A percentile compares a stretch with the other conserved stretches of the same genome.
phyloP scores from a whole-genome alignment of 306 rosid genomes.

The Vachellia pachyceras region DNA sequence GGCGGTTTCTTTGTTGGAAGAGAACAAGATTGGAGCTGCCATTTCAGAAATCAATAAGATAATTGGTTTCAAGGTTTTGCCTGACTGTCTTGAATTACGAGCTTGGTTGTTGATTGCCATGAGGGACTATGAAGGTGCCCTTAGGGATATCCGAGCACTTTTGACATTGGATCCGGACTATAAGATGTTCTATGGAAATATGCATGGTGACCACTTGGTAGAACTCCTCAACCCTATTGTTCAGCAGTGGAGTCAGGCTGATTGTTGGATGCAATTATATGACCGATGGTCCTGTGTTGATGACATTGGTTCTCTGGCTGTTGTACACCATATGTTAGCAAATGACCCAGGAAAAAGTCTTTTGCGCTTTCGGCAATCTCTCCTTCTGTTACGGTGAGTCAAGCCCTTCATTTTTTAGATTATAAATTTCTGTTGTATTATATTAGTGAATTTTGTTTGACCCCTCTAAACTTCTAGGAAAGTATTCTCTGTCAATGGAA shows the following conservation, averaged over 20 bases:
- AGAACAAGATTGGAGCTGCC: constrained; percentile 63
- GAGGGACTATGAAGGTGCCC: constrained; percentile 79
- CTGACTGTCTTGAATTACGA: constrained; percentile 87
- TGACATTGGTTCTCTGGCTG: constrained; percentile 90
- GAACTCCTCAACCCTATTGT: constrained; percentile 72
- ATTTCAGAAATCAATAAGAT: constrained; percentile 77
- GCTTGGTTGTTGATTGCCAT: constrained; percentile 82
- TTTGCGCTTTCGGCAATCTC: constrained; percentile 84
- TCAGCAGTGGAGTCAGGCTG: constrained; percentile 80
- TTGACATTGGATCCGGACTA: constrained; percentile 83
- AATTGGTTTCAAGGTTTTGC: constrained; percentile 74
- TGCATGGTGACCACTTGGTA: constrained; percentile 72
- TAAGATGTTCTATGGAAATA: constrained; percentile 71
- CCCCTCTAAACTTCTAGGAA: not conserved
- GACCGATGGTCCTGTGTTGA: constrained; percentile 94
- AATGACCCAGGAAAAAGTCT: constrained; percentile 91
- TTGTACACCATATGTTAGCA: constrained; percentile 85
- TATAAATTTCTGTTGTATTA: not conserved
- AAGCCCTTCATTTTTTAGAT: constrained; percentile 11
- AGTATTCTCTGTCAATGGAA: not conserved
- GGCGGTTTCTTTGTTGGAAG: constrained; percentile 69
- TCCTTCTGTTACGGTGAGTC: constrained; percentile 76
- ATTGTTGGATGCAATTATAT: constrained; percentile 94
- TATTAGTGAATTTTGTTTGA: constrained; percentile 5
- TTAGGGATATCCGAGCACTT: constrained; percentile 83